Conservation (phyloP, 2,329 filamentous ascomycete genomes). For the Saccharata proteae region DNA sequence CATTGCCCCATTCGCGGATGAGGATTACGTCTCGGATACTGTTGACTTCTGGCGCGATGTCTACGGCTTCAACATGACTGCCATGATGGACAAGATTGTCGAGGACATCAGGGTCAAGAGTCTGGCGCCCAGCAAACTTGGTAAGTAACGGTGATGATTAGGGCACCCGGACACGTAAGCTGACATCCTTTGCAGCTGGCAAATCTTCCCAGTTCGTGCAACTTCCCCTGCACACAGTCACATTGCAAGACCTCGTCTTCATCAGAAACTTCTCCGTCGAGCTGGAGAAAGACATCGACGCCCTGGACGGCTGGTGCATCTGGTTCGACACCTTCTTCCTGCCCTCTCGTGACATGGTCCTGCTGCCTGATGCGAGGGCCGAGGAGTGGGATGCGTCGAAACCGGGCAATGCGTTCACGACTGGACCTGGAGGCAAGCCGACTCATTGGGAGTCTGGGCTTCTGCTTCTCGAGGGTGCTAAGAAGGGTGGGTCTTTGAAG, state of each 20-base stretch:
- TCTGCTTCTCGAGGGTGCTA: conserved; percentile 52
- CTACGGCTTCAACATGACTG: conserved; percentile 88
- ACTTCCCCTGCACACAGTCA: conserved; percentile 64
- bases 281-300: conserved; percentile 49
- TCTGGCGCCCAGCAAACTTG: conserved; percentile 36
- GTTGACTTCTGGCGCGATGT: conserved; percentile 82
- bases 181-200: conserved; percentile 26
- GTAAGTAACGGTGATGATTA: conserved; percentile 21
- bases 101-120: conserved; percentile 46
- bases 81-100: conserved; percentile 73
- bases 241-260: conserved; percentile 63
- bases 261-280: conserved; percentile 52
- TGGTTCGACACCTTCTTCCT: conserved; percentile 96
- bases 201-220: conserved; percentile 55
- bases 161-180: conserved; percentile 19
- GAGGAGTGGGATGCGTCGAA: conserved; percentile 52
- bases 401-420: conserved; percentile 64
- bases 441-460: conserved; percentile 91
- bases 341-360: conserved; percentile 39
- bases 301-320: conserved; percentile 74
- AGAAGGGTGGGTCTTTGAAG: conserved; percentile 35
- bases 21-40: conserved; percentile 65
- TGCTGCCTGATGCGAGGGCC: conserved; percentile 41
- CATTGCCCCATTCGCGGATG: conserved; percentile 67
- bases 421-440: conserved; percentile 59